These are phyloP conservation scores for Sanguinoderma infundibulare DNA, from an alignment of 1,284 basidiomycete genomes.

Conservation along the genomic window DNA sequence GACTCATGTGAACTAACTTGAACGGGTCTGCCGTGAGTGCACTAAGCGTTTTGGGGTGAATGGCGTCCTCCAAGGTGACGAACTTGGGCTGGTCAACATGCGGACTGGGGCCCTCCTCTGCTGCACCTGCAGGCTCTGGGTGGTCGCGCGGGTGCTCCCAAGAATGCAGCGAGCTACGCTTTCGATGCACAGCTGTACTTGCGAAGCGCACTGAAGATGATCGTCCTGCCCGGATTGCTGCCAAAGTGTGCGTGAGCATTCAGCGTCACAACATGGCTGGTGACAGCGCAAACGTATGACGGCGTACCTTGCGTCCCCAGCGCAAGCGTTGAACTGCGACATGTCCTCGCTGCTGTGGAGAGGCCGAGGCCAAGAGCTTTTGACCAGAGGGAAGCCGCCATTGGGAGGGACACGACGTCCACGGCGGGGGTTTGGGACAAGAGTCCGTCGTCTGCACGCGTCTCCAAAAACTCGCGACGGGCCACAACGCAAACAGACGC, in stretches of 20 bases:
- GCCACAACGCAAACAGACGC: constrained; percentile 21
- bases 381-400: constrained; percentile 29
- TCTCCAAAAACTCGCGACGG: constrained; percentile 19
- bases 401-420: constrained; percentile 20
- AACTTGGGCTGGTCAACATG: constrained; percentile 39
- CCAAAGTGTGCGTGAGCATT: not conserved
- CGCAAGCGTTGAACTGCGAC: constrained; percentile 9
- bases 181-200: not conserved
- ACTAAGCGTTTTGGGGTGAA: constrained; percentile 55
- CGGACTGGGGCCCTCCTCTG: not conserved
- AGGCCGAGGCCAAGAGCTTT: constrained; percentile 11
- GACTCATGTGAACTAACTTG: constrained; percentile 77
- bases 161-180: not conserved
- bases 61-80: constrained; percentile 43
- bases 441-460: constrained; percentile 6
- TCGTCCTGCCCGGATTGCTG: constrained; percentile 23
- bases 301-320: constrained; percentile 14
- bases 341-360: constrained; percentile 12
- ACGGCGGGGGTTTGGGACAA: constrained; percentile 17
- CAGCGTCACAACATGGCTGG: not conserved
- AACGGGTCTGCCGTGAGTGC: constrained; percentile 76
- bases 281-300: not conserved
- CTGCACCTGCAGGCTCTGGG: not conserved
- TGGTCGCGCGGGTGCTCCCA: not conserved
- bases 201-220: constrained; percentile 9